Evolutionary conservation across 495 filamentous ascomycete genomes (phyloP), one percentile per base, ranked within the genome.

Genomic region (Penicillium antarcticum): DNA sequence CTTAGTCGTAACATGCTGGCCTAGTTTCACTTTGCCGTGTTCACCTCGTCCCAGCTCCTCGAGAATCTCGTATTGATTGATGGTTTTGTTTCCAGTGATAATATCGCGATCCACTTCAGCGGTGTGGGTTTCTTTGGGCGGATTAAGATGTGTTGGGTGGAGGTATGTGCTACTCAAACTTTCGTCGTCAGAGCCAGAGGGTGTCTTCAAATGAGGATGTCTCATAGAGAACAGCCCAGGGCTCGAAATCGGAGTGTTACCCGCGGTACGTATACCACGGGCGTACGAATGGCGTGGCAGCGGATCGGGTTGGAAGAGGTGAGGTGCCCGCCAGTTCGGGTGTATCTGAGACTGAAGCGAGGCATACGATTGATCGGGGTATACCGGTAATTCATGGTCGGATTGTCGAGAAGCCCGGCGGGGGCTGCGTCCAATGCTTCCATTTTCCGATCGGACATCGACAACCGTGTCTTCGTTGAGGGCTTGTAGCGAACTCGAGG

Each of bases 1-100:
- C 47, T 81, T 81, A 0, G 85, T 92, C 29, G 82, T 75, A 7
- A 87, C 68, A 60, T 96, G 89, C 36, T 87, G 80, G 26, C 91
- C 95, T 34, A 95, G 76, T 72, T 98, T 98, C 47, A 98, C 94
- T 70, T 97, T 98, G 51, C 94, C 94, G 67, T 99, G 94, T 51
- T 94, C 87, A 34, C 94, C 94, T 36, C 92, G 87, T 31, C 94
- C 94, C 45, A 99, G 86, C 72, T 97, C 95, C 63, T 95, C 86
- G 48, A 97, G 84, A 60, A 99, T 89, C 60, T 96, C 89, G 67
- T 99, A 99, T 54, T 96, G 83, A 60, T 99, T 99, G 76, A 99
- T 92, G 35, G 87, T 76, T 69, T 99, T 99, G 50, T 92, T 86
- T 41, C 94, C 94, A 7, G 94, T 95, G 46, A 88, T 76, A 23